Base-by-base conservation (phyloP, 1,284 basidiomycete genomes). In the Cutaneotrichosporon mucoides region DNA sequence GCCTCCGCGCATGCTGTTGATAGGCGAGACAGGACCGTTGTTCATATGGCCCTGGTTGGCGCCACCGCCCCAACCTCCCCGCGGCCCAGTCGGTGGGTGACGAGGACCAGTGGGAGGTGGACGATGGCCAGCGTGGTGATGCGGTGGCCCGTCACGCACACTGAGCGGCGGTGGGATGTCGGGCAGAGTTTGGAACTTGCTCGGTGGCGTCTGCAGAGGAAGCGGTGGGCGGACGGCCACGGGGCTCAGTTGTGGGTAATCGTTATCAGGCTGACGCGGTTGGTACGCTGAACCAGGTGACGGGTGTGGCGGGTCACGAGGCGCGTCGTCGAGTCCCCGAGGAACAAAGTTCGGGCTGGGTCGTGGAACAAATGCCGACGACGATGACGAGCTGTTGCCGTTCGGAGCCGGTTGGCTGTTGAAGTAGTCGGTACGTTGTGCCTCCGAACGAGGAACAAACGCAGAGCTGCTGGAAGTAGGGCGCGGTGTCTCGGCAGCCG, bases 401-500 rank as follows among this genome's bases (percentile, higher is more conserved):
- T 38, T 42, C 7, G 56, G 35, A 9, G 34, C 36, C 10, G 58
- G 42, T 33, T 59, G 36, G 43, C 37, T 53, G 45, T 36, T 64
- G 53, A 69, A 69, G 56, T 69, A 69, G 40, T 67, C 68, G 11
- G 60, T 36, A 10, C 67, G 67, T 34, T 24, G 24, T 24, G 24
- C 24, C 24, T 51, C 49, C 7, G 37, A 41, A 8, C 49, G 49
- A 1, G 67, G 67, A 11, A 64, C 63, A 24, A 64, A 70, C 10
- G 63, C 63, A 10, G 61, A 13, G 38, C 50, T 57, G 13, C 59
- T 63, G 6, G 57, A 49, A 4, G 59, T 45, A 1, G 61, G 36
- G 9, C 35, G 12, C 45, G 41, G 55, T 34, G 15, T 36, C 6
- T 51, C 49, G 7, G 38, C 49, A 7, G 49, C 49, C 2, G 49